These are phyloP conservation scores for Calonectria pseudoreteaudii DNA, from an alignment of 2,329 filamentous ascomycete genomes.

Conservation along the genomic window DNA sequence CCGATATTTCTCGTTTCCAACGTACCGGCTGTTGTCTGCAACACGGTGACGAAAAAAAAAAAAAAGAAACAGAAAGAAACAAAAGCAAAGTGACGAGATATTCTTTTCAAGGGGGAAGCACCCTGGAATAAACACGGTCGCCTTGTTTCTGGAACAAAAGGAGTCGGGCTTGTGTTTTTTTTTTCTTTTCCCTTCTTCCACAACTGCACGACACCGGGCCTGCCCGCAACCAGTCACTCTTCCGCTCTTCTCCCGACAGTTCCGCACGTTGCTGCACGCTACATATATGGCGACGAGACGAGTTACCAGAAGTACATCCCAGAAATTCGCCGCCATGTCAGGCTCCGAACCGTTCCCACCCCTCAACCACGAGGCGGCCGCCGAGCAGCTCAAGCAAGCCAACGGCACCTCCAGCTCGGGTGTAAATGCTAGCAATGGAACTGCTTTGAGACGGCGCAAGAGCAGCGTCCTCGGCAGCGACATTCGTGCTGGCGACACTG, in stretches of 20 bases:
- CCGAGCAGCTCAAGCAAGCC: conserved; percentile 60
- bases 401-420: conserved; percentile 38
- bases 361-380: conserved; percentile 57
- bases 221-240: not conserved
- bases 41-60: not conserved
- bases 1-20: not conserved
- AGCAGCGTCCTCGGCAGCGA: conserved; percentile 66
- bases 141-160: not conserved
- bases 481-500: conserved; percentile 66
- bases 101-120: not conserved
- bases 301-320: conserved; percentile 7
- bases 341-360: conserved; percentile 67
- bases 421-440: conserved; percentile 46
- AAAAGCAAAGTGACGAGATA: not conserved
- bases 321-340: conserved; percentile 51
- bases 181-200: not conserved
- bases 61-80: too few species aligned
- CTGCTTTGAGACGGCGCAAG: conserved; percentile 64
- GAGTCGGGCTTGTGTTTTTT: not conserved
- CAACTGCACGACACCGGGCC: not conserved
- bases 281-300: conserved; percentile 16
- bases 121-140: not conserved
- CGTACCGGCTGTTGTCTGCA: not conserved
- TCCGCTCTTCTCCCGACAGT: not conserved
- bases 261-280: not conserved